Conservation (phyloP, 345 rosid species). For the Hevea brasiliensis region DNA sequence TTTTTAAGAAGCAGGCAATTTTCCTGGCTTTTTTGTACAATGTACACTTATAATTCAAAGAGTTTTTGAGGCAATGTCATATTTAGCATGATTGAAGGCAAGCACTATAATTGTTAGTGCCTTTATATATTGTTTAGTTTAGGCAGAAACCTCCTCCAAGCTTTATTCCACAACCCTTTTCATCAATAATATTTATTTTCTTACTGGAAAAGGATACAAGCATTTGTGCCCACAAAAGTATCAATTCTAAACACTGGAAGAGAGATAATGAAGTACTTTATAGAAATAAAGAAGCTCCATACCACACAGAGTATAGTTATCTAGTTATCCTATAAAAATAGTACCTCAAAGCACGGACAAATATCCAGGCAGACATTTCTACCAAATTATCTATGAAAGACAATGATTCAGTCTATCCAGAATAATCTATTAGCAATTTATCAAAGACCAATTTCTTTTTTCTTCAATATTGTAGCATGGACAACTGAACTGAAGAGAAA, state of each 20-base stretch:
- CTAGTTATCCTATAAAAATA: too few species aligned
- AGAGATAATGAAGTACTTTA: too few species aligned
- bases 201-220: too few species aligned
- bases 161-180: too few species aligned
- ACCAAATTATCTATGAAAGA: neutral
- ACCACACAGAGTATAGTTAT: too few species aligned
- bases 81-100: too few species aligned
- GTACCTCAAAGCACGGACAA: neutral
- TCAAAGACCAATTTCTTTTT: neutral
- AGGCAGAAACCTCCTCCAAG: neutral
- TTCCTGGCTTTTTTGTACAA: too few species aligned
- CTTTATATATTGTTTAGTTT: neutral
- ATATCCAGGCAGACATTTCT: neutral
- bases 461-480: neutral
- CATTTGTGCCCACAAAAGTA: neutral
- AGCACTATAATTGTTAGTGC: neutral
- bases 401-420: neutral
- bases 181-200: neutral
- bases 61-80: too few species aligned
- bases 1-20: too few species aligned
- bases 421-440: neutral
- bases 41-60: too few species aligned
- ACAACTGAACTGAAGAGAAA: neutral
- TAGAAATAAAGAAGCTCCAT: too few species aligned
- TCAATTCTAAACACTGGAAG: neutral